Evolutionary conservation across 2,329 filamentous ascomycete species (phyloP), one percentile per base, ranked within the genome.

Genomic region (Ophiostoma quercus): DNA sequence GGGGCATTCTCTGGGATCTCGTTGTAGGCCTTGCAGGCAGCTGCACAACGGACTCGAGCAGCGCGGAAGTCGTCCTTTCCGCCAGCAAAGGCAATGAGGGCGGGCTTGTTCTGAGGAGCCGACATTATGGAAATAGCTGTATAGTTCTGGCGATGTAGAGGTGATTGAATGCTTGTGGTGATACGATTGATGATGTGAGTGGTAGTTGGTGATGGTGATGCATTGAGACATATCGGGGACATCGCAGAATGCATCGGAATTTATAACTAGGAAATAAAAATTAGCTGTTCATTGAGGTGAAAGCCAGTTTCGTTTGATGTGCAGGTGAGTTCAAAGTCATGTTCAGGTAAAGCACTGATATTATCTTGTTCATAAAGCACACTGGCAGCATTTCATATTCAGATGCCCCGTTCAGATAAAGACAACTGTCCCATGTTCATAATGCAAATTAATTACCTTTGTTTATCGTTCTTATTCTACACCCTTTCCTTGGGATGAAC

Each of bases 11-110:
- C 51, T 25, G n/a, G 51, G n/a, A 57, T 25, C 22, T 57, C 51
- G 22, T 57, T 57, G 51, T 57, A 57, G n/a, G 51, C 51, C n/a
- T 22, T 57, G n/a, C 51, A 57, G n/a, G 51, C 51, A 22, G 51
- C 51, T 22, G 51, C 51, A n/a, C 51, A 57, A 7, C 51, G 51
- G 3, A 57, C n/a, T 4, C 51, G 51, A 25, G 51, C 51, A 22
- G 51, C 51, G n/a, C 51, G 51, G n/a, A 57, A 57, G n/a, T 57
- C 51, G 51, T 57, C 51, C 22, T 25, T 57, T 14, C 51, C 51
- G n/a, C 51, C 51, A 25, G 51, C 51, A 25, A 57, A 57, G 51
- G 51, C 51, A 57, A 57, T 57, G 3, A 57, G 51, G 12, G 51
- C 51, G 2, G 22, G 51, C 51, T 57, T 57, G n/a, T 29, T 57